Conservation (phyloP, 2,329 filamentous ascomycete species). For the Dothideomycetes sp. region DNA sequence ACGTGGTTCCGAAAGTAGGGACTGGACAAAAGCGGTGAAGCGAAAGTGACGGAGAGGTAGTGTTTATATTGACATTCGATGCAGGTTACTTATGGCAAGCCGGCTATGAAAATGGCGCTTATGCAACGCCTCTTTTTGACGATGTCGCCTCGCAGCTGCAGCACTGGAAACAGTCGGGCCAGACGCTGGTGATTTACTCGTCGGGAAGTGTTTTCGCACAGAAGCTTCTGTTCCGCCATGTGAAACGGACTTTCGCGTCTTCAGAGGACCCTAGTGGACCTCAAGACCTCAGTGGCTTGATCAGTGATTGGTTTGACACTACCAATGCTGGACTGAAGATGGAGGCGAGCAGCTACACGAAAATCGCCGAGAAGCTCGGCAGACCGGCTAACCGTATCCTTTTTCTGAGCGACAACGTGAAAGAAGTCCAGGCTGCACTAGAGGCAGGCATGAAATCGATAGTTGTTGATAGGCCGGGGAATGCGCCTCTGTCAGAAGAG, state of each 20-base stretch:
- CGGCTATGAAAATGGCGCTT: constrained; percentile 59
- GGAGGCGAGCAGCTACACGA: constrained; percentile 54
- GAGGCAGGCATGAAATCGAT: constrained; percentile 31
- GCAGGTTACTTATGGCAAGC: constrained; percentile 60
- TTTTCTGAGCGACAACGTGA: constrained; percentile 74
- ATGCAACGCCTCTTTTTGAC: constrained; percentile 62
- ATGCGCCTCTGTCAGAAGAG: constrained; percentile 47
- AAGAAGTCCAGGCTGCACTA: constrained; percentile 37
- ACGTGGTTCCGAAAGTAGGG: too few species aligned
- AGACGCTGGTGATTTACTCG: constrained; percentile 63
- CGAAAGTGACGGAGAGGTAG: too few species aligned
- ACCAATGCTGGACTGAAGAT: constrained; percentile 69
- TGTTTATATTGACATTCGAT: too few species aligned
- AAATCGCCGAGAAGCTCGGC: constrained; percentile 44
- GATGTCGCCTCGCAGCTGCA: constrained; percentile 58
- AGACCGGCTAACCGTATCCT: constrained; percentile 46
- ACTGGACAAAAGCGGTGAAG: too few species aligned
- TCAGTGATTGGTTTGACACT: constrained; percentile 67
- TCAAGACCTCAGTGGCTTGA: constrained; percentile 46
- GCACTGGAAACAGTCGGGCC: constrained; percentile 46
- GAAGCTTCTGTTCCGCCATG: constrained; percentile 64
- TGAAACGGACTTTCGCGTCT: constrained; percentile 14
- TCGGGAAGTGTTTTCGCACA: constrained; percentile 72
- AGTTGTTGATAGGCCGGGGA: constrained; percentile 53
- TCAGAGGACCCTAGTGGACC: constrained; percentile 35